phyloP scores from a whole-genome alignment of 345 rosid species.

The Raphanus raphanistrum region DNA sequence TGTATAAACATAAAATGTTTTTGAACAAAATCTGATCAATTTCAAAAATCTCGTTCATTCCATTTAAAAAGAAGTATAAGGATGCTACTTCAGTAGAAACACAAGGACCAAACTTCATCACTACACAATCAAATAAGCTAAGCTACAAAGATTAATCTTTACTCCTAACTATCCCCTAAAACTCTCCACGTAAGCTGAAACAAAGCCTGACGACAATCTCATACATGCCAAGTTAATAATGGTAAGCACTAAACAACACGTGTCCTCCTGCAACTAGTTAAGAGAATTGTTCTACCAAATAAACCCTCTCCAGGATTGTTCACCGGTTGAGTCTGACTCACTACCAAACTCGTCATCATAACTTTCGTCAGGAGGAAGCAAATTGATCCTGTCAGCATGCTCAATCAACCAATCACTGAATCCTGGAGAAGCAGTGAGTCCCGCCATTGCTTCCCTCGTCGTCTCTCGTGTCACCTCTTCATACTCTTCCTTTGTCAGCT shows the following conservation, averaged over 20 bases:
- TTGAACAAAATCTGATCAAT: not conserved
- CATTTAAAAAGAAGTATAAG: not conserved
- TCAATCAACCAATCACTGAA: constrained; percentile 72
- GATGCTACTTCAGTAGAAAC: not conserved
- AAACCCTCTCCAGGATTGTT: constrained; percentile 25
- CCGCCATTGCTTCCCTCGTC: constrained; percentile 63
- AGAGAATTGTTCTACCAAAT: constrained; percentile 20
- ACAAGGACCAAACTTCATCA: not conserved
- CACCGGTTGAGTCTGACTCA: constrained; percentile 61
- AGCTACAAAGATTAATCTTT: constrained; percentile 23
- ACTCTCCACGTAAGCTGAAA: not conserved
- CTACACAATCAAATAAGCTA: not conserved
- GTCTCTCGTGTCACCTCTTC: constrained; percentile 72
- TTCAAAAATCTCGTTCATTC: not conserved
- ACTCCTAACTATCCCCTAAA: constrained; percentile 8
- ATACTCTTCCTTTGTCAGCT: constrained; percentile 68
- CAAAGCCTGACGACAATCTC: not conserved
- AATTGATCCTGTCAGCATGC: constrained; percentile 65
- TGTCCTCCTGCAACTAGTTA: not conserved
- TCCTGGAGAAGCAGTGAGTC: constrained; percentile 69
- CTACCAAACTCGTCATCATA: constrained; percentile 64
- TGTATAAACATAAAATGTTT: not conserved
- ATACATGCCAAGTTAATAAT: not conserved
- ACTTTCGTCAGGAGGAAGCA: constrained; percentile 57
- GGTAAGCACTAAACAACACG: not conserved